These are phyloP conservation scores for Auriscalpium orientale DNA, from an alignment of 768 basidiomycete genomes.

Conservation along the genomic window DNA sequence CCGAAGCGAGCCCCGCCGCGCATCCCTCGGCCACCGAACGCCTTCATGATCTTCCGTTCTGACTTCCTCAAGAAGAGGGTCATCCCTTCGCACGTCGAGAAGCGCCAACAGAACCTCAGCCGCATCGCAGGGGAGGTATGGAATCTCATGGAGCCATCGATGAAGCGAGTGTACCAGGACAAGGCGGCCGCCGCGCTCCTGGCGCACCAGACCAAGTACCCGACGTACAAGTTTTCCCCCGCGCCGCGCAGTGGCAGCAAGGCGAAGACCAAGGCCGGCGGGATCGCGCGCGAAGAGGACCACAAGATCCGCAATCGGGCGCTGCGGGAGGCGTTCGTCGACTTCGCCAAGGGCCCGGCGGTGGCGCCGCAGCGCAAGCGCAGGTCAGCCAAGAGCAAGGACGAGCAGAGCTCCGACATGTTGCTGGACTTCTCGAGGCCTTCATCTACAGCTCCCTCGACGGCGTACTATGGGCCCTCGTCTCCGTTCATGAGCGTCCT, in stretches of 20 bases:
- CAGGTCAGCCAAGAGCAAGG: constrained; percentile 18
- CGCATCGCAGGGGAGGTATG: constrained; percentile 47
- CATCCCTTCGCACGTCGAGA: constrained; percentile 37
- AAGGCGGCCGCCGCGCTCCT: constrained; percentile 22
- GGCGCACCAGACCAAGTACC: constrained; percentile 24
- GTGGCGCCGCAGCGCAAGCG: constrained; percentile 26
- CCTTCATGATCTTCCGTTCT: constrained; percentile 52
- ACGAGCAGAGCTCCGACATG: not conserved
- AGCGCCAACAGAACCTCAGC: constrained; percentile 48
- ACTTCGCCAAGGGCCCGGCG: constrained; percentile 27
- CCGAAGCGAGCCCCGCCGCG: constrained; percentile 17
- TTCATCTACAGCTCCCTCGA: not conserved
- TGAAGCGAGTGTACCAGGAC: constrained; percentile 29
- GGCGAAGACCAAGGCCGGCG: constrained; percentile 8
- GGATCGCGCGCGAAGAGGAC: constrained; percentile 17
- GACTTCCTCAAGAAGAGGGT: constrained; percentile 37
- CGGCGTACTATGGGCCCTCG: not conserved
- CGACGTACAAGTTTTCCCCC: constrained; percentile 23
- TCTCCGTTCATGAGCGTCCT: not conserved
- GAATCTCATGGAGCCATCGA: constrained; percentile 32
- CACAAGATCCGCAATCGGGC: constrained; percentile 14
- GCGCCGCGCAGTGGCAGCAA: constrained; percentile 16
- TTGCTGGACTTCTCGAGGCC: not conserved
- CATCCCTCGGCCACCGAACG: constrained; percentile 45
- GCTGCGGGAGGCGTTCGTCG: constrained; percentile 29